Evolutionary conservation across 2,329 filamentous ascomycete species (phyloP).

Genomic region (Mycocentrospora acerina): DNA sequence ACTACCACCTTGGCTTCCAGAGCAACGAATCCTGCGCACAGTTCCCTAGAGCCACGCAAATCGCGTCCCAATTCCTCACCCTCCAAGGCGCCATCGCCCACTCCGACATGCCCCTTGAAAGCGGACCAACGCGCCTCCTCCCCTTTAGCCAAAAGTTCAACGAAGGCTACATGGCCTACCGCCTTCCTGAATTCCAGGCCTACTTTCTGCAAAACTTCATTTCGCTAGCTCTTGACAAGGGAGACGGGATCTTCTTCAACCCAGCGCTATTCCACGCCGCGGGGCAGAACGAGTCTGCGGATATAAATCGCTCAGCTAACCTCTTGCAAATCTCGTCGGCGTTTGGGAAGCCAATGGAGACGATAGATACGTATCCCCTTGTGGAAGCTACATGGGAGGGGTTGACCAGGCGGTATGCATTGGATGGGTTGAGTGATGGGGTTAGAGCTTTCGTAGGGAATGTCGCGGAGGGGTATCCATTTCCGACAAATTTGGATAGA

Average conservation of each 20-base stretch:
- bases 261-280: conserved; percentile 65
- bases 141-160: conserved; percentile 62
- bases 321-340: conserved; percentile 63
- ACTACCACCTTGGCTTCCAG: conserved; percentile 67
- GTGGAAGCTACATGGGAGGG: conserved; percentile 51
- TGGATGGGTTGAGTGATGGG: conserved; percentile 44
- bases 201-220: conserved; percentile 59
- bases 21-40: conserved; percentile 46
- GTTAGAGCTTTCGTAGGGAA: conserved; percentile 53
- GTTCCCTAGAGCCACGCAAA: conserved; percentile 57
- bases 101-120: conserved; percentile 59
- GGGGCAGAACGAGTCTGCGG: conserved; percentile 55
- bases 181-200: conserved; percentile 53
- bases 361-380: conserved; percentile 54
- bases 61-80: conserved; percentile 59
- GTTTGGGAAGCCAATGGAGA: conserved; percentile 67
- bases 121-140: conserved; percentile 61
- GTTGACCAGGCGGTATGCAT: too few relatives aligned
- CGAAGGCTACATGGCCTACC: conserved; percentile 61
- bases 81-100: conserved; percentile 66
- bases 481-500: conserved; percentile 62
- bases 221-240: conserved; percentile 54
- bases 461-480: conserved; percentile 61
- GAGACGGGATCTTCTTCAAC: conserved; percentile 66
- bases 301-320: conserved; percentile 60